A percentile compares a stretch with the other conserved stretches of the same genome.
Evolutionary conservation across 2,329 filamentous ascomycete genomes (phyloP).

Genomic region (Trichoderma hamatum): DNA sequence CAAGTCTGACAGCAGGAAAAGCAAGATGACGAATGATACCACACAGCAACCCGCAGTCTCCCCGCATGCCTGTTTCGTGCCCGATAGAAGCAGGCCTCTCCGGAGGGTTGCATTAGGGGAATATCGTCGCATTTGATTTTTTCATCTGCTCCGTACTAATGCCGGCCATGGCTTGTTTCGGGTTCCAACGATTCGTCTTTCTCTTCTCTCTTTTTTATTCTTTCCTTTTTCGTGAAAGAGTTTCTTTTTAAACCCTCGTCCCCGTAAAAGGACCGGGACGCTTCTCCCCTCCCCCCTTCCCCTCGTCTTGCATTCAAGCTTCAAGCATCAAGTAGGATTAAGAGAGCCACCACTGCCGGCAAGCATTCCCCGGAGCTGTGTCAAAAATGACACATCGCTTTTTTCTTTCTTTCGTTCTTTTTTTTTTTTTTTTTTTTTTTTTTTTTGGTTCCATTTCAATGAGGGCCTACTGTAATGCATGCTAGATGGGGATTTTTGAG

Average conservation of each 20-base stretch:
- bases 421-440: too few species aligned
- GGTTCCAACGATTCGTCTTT: not conserved
- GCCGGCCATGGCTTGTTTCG: slow-evolving; percentile 8
- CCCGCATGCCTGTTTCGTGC: slow-evolving; percentile 3
- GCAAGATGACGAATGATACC: not conserved
- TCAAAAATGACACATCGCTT: slow-evolving; percentile 16
- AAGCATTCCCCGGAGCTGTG: slow-evolving; percentile 22
- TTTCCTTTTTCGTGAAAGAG: not conserved
- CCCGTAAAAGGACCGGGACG: slow-evolving; percentile 23
- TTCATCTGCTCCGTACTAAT: slow-evolving; percentile 3
- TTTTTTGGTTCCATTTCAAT: not conserved
- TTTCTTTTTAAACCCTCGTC: slow-evolving; percentile 5
- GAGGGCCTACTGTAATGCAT: not conserved
- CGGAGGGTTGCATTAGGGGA: slow-evolving; percentile 6
- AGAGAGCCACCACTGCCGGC: slow-evolving; percentile 17
- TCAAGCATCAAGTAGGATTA: not conserved
- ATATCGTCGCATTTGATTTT: not conserved
- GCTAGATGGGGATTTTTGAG: not conserved
- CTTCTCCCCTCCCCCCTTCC: not conserved
- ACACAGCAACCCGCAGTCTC: slow-evolving; percentile 2
- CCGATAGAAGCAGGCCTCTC: not conserved
- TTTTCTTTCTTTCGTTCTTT: not conserved
- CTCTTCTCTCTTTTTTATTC: not conserved
- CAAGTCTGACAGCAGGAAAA: not conserved
- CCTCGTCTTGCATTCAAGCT: not conserved